These are phyloP conservation scores for Coniochaeta sp. DNA, from an alignment of 2,329 filamentous ascomycete genomes.

Conservation along the genomic window DNA sequence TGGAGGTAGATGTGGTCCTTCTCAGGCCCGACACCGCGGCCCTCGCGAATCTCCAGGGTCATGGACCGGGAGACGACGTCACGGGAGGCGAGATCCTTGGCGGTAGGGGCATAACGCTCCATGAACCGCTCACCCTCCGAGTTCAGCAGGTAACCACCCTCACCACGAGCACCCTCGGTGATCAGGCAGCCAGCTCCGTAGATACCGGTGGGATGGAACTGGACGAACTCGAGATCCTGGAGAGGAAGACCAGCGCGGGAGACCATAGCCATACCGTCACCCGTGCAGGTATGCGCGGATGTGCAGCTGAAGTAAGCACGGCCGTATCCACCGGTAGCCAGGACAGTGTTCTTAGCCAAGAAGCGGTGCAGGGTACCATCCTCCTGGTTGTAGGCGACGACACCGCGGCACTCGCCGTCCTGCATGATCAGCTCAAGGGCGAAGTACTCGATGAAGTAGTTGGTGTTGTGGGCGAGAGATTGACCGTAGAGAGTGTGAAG, in stretches of 20 bases:
- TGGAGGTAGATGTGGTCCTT: slow-evolving; percentile 99
- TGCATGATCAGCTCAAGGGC: slow-evolving; percentile 96
- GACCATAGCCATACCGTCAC: slow-evolving; percentile 99
- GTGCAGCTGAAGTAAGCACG: slow-evolving; percentile 98
- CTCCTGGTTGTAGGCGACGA: slow-evolving; percentile 97
- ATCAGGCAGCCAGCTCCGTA: slow-evolving; percentile 98
- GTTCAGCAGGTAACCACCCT: slow-evolving; percentile 97
- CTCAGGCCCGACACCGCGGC: slow-evolving; percentile 90
- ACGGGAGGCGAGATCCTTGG: slow-evolving; percentile 93
- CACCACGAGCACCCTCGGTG: slow-evolving; percentile 94
- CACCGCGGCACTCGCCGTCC: slow-evolving; percentile 91
- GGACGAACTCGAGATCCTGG: slow-evolving; percentile 98
- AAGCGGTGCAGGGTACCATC: slow-evolving; percentile 97
- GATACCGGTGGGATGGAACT: slow-evolving; percentile 99
- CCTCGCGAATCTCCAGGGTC: slow-evolving; percentile 97
- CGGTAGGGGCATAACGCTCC: slow-evolving; percentile 96
- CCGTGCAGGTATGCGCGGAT: slow-evolving; percentile 95
- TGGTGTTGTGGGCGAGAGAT: slow-evolving; percentile 94
- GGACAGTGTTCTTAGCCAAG: slow-evolving; percentile 90
- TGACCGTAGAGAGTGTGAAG: slow-evolving; percentile 98
- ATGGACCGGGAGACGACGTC: slow-evolving; percentile 97
- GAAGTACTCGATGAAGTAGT: slow-evolving; percentile 99
- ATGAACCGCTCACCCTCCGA: slow-evolving; percentile 98
- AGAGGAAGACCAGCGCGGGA: slow-evolving; percentile 94
- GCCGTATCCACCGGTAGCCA: slow-evolving; percentile 95